These are phyloP conservation scores for Tetradesmus lagerheimii DNA, from an alignment of 139 green algal species.

Conservation along the genomic window DNA sequence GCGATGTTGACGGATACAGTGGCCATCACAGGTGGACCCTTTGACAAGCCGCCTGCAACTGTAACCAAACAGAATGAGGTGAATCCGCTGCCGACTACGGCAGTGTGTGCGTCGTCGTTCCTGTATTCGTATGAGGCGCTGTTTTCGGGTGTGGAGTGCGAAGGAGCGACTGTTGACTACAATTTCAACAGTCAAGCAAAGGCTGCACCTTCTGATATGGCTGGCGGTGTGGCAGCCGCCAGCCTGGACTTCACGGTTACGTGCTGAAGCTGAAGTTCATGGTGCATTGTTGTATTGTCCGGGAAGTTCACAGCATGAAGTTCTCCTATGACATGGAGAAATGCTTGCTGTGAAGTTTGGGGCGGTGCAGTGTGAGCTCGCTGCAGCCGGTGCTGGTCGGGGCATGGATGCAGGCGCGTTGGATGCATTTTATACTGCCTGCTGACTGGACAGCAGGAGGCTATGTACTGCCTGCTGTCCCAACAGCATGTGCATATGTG, in stretches of 20 bases:
- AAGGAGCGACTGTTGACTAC: neutral
- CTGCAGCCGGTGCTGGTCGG: neutral
- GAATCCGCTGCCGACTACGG: neutral
- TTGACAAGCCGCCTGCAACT: neutral
- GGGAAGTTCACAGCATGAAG: neutral
- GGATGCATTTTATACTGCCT: neutral
- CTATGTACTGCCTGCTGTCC: neutral
- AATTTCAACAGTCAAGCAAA: neutral
- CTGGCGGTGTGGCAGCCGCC: neutral
- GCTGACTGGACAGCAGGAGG: neutral
- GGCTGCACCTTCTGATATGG: neutral
- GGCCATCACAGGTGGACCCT: neutral
- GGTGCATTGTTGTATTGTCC: neutral
- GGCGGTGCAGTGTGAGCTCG: neutral
- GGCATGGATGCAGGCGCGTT: too few species aligned
- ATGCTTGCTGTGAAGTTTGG: neutral
- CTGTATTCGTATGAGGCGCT: neutral
- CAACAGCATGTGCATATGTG: neutral
- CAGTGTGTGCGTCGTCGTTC: slow-evolving; percentile 18
- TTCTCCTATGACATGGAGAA: neutral
- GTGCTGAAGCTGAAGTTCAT: neutral
- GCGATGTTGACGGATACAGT: neutral
- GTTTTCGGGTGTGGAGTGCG: neutral
- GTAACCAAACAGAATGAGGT: neutral
- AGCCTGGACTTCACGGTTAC: neutral